Evolutionary conservation across 352 stramenopile species (phyloP).

Genomic region (Pseudoperonospora humuli): DNA sequence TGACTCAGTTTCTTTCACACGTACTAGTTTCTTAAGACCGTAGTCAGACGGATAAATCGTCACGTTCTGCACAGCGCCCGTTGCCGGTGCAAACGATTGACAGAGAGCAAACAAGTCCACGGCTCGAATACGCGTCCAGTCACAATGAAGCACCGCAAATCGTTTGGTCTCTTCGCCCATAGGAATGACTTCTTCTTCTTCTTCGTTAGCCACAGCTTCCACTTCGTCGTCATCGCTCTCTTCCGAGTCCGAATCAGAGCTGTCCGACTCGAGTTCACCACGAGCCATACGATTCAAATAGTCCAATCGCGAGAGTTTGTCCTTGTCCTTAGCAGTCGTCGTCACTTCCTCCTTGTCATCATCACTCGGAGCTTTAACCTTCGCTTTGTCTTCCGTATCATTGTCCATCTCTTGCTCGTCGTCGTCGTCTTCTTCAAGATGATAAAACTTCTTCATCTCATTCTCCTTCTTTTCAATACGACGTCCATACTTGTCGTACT

Average conservation of each 20-base stretch:
- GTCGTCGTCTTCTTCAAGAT: conserved; percentile 43
- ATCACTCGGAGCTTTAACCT: conserved; percentile 19
- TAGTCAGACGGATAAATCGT: conserved; percentile 95
- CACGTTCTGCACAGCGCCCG: conserved; percentile 85
- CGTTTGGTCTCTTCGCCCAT: conserved; percentile 79
- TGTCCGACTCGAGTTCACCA: conserved; percentile 58
- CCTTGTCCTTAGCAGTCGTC: conserved; percentile 31
- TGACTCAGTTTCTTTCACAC: not conserved
- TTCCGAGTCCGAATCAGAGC: conserved; percentile 46
- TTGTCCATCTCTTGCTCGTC: conserved; percentile 13
- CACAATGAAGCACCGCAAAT: conserved; percentile 93
- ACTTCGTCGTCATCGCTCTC: conserved; percentile 40
- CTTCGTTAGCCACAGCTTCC: conserved; percentile 26
- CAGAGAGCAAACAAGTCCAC: conserved; percentile 94
- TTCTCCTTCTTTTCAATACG: conserved; percentile 73
- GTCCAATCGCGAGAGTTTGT: conserved; percentile 72
- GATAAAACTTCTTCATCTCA: conserved; percentile 78
- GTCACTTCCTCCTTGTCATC: conserved; percentile 29
- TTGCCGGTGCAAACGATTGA: conserved; percentile 89
- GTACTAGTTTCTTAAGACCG: conserved; percentile 90
- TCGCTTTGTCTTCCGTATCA: conserved; percentile 22
- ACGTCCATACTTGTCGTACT: conserved; percentile 85
- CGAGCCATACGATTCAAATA: conserved; percentile 83
- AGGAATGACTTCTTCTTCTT: conserved; percentile 69
- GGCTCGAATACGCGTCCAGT: conserved; percentile 94